These are phyloP conservation scores for Russula compacta DNA, from an alignment of 768 basidiomycete genomes.

Conservation along the genomic window DNA sequence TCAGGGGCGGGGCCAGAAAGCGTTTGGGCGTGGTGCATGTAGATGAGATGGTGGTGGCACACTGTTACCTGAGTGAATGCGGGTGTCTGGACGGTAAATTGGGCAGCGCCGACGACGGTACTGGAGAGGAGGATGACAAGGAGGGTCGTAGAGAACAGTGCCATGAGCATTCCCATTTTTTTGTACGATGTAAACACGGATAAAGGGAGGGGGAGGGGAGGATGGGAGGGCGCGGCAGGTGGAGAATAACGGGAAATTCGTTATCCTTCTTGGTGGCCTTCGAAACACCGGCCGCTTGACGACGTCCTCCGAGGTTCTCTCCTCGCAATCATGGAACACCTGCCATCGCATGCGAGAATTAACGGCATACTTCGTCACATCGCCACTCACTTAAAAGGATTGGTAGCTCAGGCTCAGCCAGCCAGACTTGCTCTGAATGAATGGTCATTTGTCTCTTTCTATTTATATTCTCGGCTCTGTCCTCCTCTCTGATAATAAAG, in stretches of 20 bases:
- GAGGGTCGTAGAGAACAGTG: constrained; percentile 69
- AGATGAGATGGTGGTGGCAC: neutral
- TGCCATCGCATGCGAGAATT: too few relatives aligned
- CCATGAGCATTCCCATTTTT: constrained; percentile 56
- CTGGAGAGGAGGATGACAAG: constrained; percentile 48
- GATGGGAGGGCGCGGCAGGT: neutral
- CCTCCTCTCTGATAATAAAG: too few relatives aligned
- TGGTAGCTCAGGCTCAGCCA: too few relatives aligned
- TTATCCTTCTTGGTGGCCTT: neutral
- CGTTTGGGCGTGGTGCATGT: neutral
- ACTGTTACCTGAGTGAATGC: constrained; percentile 40
- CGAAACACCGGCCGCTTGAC: neutral
- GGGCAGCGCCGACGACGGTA: constrained; percentile 40
- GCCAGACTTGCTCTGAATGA: too few relatives aligned
- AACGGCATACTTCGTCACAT: too few relatives aligned
- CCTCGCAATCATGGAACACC: too few relatives aligned
- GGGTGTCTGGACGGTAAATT: constrained; percentile 45
- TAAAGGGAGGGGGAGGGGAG: constrained; percentile 15
- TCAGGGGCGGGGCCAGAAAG: neutral
- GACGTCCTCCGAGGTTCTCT: too few relatives aligned
- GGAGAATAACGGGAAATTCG: neutral
- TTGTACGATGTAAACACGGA: neutral
- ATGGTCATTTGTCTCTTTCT: too few relatives aligned
- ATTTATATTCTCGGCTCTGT: too few relatives aligned
- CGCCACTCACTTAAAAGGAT: too few relatives aligned